Conservation (phyloP, 352 stramenopile genomes). For the Pythium guiyangense region DNA sequence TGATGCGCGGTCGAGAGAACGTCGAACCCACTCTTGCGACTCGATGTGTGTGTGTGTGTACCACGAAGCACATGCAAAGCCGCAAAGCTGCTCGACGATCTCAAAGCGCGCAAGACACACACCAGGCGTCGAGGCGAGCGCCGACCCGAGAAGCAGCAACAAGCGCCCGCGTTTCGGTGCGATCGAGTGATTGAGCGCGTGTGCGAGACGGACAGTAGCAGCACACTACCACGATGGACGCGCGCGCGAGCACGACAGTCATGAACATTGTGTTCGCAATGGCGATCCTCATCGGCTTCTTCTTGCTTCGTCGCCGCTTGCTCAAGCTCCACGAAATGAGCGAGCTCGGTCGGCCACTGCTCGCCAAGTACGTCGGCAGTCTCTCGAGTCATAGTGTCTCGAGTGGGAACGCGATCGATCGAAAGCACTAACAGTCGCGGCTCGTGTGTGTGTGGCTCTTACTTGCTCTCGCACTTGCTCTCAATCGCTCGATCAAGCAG, state of each 20-base stretch:
- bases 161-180: too few species aligned
- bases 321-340: constrained; percentile 37
- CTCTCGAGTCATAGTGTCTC: constrained; percentile 2
- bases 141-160: neutral
- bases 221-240: neutral
- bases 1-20: too few species aligned
- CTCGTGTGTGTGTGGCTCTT: neutral
- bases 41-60: neutral
- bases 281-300: constrained; percentile 40
- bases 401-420: neutral
- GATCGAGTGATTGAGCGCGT: too few species aligned
- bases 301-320: constrained; percentile 42
- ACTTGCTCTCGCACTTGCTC: neutral
- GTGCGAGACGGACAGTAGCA: neutral
- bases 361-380: constrained; percentile 44
- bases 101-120: neutral
- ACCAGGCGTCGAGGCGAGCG: neutral
- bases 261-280: constrained; percentile 41
- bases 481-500: neutral
- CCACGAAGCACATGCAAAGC: neutral
- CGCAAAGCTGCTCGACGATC: neutral
- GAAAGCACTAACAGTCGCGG: neutral
- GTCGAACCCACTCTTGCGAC: neutral
- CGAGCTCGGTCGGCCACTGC: constrained; percentile 46
- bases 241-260: constrained; percentile 20